These are phyloP conservation scores for Scheffersomyces stambukii DNA, from an alignment of 1,139 yeast species.

Conservation along the genomic window DNA sequence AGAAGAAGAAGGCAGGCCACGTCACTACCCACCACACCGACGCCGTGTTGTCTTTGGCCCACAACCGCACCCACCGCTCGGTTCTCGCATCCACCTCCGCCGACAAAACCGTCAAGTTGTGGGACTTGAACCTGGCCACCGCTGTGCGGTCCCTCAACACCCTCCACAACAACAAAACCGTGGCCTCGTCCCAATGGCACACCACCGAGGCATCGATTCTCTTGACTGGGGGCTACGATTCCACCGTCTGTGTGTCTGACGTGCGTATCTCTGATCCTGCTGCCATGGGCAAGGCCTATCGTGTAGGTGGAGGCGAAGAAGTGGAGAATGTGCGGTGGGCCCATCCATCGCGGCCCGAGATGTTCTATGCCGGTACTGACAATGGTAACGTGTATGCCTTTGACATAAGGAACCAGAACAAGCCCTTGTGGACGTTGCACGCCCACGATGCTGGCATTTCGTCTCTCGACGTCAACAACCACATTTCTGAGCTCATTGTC, in stretches of 20 bases:
- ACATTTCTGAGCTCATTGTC: slow-evolving; percentile 69
- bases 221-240: slow-evolving; percentile 91
- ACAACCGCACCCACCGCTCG: slow-evolving; percentile 77
- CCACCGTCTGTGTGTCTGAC: slow-evolving; percentile 74
- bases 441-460: slow-evolving; percentile 96
- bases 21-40: slow-evolving; percentile 84
- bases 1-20: slow-evolving; percentile 48
- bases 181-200: slow-evolving; percentile 88
- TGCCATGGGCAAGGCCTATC: slow-evolving; percentile 58
- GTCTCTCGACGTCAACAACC: slow-evolving; percentile 65
- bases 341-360: slow-evolving; percentile 46
- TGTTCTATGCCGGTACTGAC: slow-evolving; percentile 88
- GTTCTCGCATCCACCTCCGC: slow-evolving; percentile 94
- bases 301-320: slow-evolving; percentile 67
- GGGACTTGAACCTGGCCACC: slow-evolving; percentile 78
- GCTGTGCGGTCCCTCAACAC: slow-evolving; percentile 69
- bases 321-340: slow-evolving; percentile 81
- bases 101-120: slow-evolving; percentile 86
- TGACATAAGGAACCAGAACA: slow-evolving; percentile 68
- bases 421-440: slow-evolving; percentile 90
- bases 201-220: slow-evolving; percentile 69
- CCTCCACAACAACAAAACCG: slow-evolving; percentile 66
- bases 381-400: slow-evolving; percentile 86
- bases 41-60: slow-evolving; percentile 85
- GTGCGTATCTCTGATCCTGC: slow-evolving; percentile 70